Percentiles rank a stretch among this genome's conserved stretches.
Evolutionary conservation across 2,329 filamentous ascomycete species (phyloP).

Genomic region (Cytospora piceae): DNA sequence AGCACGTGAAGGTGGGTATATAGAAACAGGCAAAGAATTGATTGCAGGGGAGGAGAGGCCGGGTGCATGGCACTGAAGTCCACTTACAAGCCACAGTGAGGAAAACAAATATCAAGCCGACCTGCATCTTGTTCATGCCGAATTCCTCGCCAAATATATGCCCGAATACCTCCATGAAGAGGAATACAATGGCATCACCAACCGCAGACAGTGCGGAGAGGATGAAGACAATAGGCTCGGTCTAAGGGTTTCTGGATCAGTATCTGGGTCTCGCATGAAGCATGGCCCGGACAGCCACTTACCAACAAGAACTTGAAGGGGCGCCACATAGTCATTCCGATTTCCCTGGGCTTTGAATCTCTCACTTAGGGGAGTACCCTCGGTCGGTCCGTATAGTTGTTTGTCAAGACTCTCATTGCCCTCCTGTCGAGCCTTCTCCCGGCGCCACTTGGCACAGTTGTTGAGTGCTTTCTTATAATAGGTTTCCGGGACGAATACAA

Average conservation of each 20-base stretch:
- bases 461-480: slow-evolving; percentile 13
- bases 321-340: slow-evolving; percentile 3
- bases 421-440: slow-evolving; percentile 4
- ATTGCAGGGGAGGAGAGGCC: too few species aligned
- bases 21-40: too few species aligned
- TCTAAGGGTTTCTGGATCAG: slow-evolving; percentile 60
- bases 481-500: slow-evolving; percentile 6
- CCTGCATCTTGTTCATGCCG: neutral
- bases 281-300: neutral
- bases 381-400: slow-evolving; percentile 13
- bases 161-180: slow-evolving; percentile 71
- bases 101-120: slow-evolving; percentile 7
- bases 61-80: neutral
- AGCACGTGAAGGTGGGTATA: neutral
- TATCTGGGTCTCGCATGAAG: neutral
- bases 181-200: slow-evolving; percentile 76
- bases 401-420: slow-evolving; percentile 10
- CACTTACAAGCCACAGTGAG: slow-evolving; percentile 13
- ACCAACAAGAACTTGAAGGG: slow-evolving; percentile 12
- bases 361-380: neutral
- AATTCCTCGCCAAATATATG: slow-evolving; percentile 8
- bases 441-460: slow-evolving; percentile 8
- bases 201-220: slow-evolving; percentile 74
- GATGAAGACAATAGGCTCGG: slow-evolving; percentile 73
- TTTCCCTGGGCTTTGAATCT: neutral